A percentile compares a stretch with the other conserved stretches of the same genome.
These are phyloP conservation scores for Pythium diclinum DNA, from an alignment of 352 stramenopile genomes.

Conservation along the genomic window DNA sequence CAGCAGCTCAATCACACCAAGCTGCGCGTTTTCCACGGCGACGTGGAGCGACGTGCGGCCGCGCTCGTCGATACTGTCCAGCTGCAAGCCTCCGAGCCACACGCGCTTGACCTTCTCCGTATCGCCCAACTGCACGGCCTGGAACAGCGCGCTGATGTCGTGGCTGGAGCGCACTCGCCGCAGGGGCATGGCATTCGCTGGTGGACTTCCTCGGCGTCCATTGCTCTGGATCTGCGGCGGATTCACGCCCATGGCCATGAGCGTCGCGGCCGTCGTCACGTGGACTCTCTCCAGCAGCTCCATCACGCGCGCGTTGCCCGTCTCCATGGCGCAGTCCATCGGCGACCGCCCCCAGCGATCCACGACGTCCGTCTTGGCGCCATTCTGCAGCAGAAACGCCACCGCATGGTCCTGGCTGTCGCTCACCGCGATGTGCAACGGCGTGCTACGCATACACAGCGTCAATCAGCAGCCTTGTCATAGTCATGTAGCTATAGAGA, in stretches of 20 bases:
- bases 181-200: not conserved
- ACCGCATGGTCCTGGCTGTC: conserved; percentile 56
- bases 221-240: not conserved
- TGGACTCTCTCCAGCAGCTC: conserved; percentile 43
- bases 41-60: conserved; percentile 75
- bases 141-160: conserved; percentile 52
- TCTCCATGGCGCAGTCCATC: conserved; percentile 64
- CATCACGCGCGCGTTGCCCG: conserved; percentile 44
- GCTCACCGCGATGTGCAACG: conserved; percentile 73
- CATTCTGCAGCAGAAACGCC: conserved; percentile 56
- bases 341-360: conserved; percentile 73
- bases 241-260: not conserved
- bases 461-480: not conserved
- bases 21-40: conserved; percentile 63
- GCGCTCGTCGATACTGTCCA: conserved; percentile 52
- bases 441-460: conserved; percentile 38
- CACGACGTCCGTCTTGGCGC: conserved; percentile 45
- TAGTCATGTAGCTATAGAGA: no score
- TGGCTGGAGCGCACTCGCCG: conserved; percentile 28
- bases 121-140: conserved; percentile 56
- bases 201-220: not conserved
- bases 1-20: conserved; percentile 73
- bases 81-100: conserved; percentile 60
- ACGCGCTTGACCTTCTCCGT: conserved; percentile 73
- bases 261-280: conserved; percentile 6